Conservation (phyloP, 2,329 filamentous ascomycete species). For the Sporothrix mexicana region DNA sequence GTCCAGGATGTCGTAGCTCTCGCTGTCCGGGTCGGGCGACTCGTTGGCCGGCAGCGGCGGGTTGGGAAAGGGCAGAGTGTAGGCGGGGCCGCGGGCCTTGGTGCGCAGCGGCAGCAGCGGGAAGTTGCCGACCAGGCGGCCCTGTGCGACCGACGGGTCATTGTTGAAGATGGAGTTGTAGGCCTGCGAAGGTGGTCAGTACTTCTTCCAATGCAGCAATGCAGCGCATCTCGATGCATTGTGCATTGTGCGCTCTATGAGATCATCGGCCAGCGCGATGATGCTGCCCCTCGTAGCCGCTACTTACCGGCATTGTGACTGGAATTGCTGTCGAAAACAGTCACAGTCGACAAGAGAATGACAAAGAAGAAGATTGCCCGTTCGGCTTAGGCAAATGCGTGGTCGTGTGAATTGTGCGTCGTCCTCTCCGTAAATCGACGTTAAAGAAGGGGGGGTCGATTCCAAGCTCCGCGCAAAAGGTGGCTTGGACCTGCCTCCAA, state of each 20-base stretch:
- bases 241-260: neutral
- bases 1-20: slow-evolving; percentile 95
- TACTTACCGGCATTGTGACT: slow-evolving; percentile 29
- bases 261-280: neutral
- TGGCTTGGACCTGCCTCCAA: slow-evolving; percentile 25
- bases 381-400: slow-evolving; percentile 15
- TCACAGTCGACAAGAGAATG: neutral
- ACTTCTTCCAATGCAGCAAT: neutral
- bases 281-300: neutral
- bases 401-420: slow-evolving; percentile 4
- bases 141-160: slow-evolving; percentile 65
- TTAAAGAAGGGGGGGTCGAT: slow-evolving; percentile 22
- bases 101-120: slow-evolving; percentile 93
- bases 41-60: slow-evolving; percentile 63
- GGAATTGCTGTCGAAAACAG: slow-evolving; percentile 5
- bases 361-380: neutral
- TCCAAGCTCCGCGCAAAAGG: slow-evolving; percentile 23
- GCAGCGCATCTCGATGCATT: neutral
- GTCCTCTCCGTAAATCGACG: neutral
- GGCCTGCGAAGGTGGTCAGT: slow-evolving; percentile 62
- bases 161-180: slow-evolving; percentile 97
- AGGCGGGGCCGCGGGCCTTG: slow-evolving; percentile 92
- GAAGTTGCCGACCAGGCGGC: slow-evolving; percentile 79
- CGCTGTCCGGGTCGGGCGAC: slow-evolving; percentile 79
- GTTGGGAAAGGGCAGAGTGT: slow-evolving; percentile 72